phyloP scores from a whole-genome alignment of 1,284 basidiomycete species.

The Sporisorium graminicola region DNA sequence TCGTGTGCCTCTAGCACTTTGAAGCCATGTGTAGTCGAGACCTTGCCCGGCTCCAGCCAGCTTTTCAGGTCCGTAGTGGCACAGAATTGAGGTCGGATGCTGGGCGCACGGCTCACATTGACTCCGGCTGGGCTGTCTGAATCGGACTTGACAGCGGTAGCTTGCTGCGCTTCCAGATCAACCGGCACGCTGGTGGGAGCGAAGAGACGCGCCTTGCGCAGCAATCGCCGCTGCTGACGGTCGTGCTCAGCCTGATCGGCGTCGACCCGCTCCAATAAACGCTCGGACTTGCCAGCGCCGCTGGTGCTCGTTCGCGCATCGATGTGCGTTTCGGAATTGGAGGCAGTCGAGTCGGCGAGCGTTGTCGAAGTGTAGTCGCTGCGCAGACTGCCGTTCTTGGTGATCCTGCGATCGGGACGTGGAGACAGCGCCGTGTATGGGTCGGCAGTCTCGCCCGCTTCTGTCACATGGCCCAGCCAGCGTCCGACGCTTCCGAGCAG shows the following conservation, averaged over 20 bases:
- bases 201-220: constrained; percentile 32
- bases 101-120: constrained; percentile 51
- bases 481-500: constrained; percentile 35
- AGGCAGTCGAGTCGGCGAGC: constrained; percentile 23
- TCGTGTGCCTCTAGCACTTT: constrained; percentile 33
- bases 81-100: constrained; percentile 61
- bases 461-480: constrained; percentile 36
- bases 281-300: constrained; percentile 22
- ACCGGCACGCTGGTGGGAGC: not conserved
- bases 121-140: not conserved
- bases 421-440: constrained; percentile 39
- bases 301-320: constrained; percentile 6
- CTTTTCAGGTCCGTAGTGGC: constrained; percentile 59
- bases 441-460: constrained; percentile 33
- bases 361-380: constrained; percentile 42
- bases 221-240: constrained; percentile 32
- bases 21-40: constrained; percentile 40
- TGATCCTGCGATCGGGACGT: constrained; percentile 30
- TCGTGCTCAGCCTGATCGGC: constrained; percentile 34
- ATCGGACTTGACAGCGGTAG: not conserved
- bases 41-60: constrained; percentile 53
- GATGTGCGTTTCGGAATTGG: constrained; percentile 24
- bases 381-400: constrained; percentile 43
- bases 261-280: constrained; percentile 24
- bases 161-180: not conserved